phyloP scores from a whole-genome alignment of 164 flowering plant species.

The Brasenia schreberi region DNA sequence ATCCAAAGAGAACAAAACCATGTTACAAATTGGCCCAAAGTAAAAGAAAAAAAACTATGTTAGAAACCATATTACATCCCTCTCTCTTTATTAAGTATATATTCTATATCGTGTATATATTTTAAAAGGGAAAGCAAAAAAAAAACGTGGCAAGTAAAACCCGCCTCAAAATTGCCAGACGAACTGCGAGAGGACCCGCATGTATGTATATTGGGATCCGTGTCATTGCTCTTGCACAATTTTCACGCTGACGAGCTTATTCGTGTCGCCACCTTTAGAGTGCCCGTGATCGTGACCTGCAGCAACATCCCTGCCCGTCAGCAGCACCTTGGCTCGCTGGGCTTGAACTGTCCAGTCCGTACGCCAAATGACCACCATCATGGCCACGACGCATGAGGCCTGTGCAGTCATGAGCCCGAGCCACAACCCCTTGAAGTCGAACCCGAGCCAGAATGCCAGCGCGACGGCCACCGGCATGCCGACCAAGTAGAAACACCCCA shows the following conservation, averaged over 20 bases:
- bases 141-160: no score
- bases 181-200: neutral
- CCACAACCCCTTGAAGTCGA: constrained; percentile 85
- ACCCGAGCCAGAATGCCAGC: constrained; percentile 45
- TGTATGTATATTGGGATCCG: no score
- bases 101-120: no score
- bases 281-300: neutral
- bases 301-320: constrained; percentile 15
- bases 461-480: constrained; percentile 90
- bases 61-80: neutral
- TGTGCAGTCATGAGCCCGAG: constrained; percentile 73
- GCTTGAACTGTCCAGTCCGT: constrained; percentile 77
- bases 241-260: neutral
- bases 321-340: constrained; percentile 40
- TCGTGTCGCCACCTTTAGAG: neutral
- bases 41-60: no score
- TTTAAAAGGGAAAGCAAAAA: no score
- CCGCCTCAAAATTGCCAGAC: no score
- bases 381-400: constrained; percentile 72
- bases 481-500: constrained; percentile 75
- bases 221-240: neutral
- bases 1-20: neutral
- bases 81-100: neutral
- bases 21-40: neutral
- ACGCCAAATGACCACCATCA: constrained; percentile 73